Evolutionary conservation across 768 basidiomycete species (phyloP).

Genomic region (Suillus subalutaceus): DNA sequence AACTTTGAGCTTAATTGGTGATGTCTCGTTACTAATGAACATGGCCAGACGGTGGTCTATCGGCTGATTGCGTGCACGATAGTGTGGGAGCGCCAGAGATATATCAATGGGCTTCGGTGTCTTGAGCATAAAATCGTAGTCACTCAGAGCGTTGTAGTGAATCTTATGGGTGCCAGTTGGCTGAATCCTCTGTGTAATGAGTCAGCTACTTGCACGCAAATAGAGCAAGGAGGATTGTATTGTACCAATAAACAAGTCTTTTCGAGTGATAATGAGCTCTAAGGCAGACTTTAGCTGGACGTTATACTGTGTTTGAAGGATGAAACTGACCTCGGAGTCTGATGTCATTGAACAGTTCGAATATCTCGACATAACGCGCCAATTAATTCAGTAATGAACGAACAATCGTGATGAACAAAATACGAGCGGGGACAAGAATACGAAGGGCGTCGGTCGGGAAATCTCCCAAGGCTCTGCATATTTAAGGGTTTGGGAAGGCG

Average conservation of each 20-base stretch:
- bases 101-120: slow-evolving; percentile 58
- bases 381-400: slow-evolving; percentile 4
- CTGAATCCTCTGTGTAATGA: slow-evolving; percentile 28
- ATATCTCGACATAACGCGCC: slow-evolving; percentile 24
- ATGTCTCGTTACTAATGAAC: slow-evolving; percentile 55
- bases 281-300: slow-evolving; percentile 16
- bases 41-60: slow-evolving; percentile 72
- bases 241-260: slow-evolving; percentile 21
- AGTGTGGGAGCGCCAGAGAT: slow-evolving; percentile 74
- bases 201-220: neutral
- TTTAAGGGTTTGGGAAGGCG: slow-evolving; percentile 18
- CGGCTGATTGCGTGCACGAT: slow-evolving; percentile 75
- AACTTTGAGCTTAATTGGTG: slow-evolving; percentile 69
- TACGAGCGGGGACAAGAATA: neutral
- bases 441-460: slow-evolving; percentile 15
- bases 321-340: slow-evolving; percentile 28
- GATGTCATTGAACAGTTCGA: slow-evolving; percentile 24
- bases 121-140: slow-evolving; percentile 71
- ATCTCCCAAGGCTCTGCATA: neutral
- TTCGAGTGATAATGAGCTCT: slow-evolving; percentile 30
- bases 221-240: neutral
- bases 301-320: neutral
- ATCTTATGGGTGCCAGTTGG: slow-evolving; percentile 60
- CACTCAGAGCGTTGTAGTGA: slow-evolving; percentile 59
- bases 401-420: neutral